Conservation (phyloP, 2,329 filamentous ascomycete species). For the Pestalotiopsis sp. region DNA sequence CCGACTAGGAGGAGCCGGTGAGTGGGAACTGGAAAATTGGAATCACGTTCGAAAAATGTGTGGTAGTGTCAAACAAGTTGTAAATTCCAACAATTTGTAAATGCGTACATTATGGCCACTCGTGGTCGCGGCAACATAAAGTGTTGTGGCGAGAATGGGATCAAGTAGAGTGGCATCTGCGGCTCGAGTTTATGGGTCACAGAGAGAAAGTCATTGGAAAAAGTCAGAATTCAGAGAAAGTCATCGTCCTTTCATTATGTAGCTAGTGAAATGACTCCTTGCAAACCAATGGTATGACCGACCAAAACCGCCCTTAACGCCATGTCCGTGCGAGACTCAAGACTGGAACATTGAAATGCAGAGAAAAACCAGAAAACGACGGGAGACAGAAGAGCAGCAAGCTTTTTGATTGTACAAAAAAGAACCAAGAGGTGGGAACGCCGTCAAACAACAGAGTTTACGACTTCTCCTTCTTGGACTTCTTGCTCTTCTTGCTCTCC, state of each 20-base stretch:
- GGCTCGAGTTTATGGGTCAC: no score
- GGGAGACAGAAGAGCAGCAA: background rate
- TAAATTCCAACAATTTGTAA: no score
- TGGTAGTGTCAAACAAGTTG: no score
- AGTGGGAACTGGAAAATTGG: background rate
- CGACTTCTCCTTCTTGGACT: constrained; percentile 64
- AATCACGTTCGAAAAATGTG: background rate
- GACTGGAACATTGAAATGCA: background rate
- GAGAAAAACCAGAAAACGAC: background rate
- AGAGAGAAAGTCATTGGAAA: no score
- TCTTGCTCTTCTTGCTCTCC: constrained; percentile 65
- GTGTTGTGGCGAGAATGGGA: no score
- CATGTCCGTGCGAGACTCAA: constrained; percentile 1
- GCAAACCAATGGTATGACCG: constrained; percentile 10
- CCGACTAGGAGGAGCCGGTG: background rate
- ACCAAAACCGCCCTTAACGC: constrained; percentile 6
- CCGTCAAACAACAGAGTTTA: constrained; percentile 41
- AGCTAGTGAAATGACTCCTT: constrained; percentile 6
- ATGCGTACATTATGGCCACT: no score
- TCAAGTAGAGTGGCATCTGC: no score
- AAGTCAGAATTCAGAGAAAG: background rate
- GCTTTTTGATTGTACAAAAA: constrained; percentile 18
- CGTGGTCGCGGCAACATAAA: no score
- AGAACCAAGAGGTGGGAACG: constrained; percentile 19
- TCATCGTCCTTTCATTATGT: background rate